Evolutionary conservation across 345 rosid species (phyloP), one percentile per base, ranked within the genome.

Genomic region (Xanthoceras sorbifolium): DNA sequence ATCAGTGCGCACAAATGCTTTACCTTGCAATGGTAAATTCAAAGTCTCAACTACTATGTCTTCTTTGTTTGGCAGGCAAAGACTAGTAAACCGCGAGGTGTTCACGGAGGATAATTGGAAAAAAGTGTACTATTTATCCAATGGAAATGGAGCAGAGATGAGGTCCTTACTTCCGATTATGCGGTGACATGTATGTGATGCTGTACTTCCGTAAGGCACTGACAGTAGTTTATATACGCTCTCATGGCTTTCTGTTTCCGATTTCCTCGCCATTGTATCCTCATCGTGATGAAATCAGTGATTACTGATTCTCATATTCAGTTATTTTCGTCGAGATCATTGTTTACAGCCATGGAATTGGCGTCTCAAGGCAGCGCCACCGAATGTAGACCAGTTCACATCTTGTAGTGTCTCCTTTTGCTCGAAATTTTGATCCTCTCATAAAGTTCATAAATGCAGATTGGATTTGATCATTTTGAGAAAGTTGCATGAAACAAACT

Each of bases 91-190:
- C 44, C 90, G 87, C 6, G 98, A 92, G 73, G 91, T 85, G 68
- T 96, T 93, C 69, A 84, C 97, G 15, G 97, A 92, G 79, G 97
- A 93, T 48, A 89, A 79, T 72, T 93, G 99, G 97, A 91, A 88
- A 87, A 96, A 88, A 46, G 81, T 88, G 44, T 96, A 88, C 77
- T 92, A 88, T 83, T 69, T 96, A 74, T 83, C 94, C 18, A 92
- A 92, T 50, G 99, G 99, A 67, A 96, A 96, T 75, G 98, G 98
- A 79, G 84, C 90, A 42, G 99, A 96, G 83, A 90, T 96, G 92
- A 88, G 99, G 81, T 79, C 83, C 80, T 84, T 93, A 75, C 83
- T 80, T 78, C 94, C 97, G 44, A 73, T 96, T 71, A 91, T 93
- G 91, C 90, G 79, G 72, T 90, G 85, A 91, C 29, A 73, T 6